Conservation (phyloP, 108 stramenopile genomes). For the Mayamaea pseudoterrestris region DNA sequence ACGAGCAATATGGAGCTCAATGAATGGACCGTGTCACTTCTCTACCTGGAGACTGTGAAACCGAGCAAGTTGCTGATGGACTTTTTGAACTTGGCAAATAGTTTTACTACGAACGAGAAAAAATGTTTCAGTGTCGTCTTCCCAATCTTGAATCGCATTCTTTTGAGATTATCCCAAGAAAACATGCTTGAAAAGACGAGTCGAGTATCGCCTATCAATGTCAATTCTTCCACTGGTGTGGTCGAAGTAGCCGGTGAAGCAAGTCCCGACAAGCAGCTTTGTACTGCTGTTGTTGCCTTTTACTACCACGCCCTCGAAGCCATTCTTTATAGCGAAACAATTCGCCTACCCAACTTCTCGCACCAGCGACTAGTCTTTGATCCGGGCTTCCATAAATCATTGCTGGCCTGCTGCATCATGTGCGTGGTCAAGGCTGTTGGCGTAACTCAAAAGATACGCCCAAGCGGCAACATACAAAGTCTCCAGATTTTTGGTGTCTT, state of each 20-base stretch:
- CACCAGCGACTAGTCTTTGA: slow-evolving; percentile 9
- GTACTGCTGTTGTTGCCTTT: slow-evolving; percentile 16
- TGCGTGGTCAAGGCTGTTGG: slow-evolving; percentile 20
- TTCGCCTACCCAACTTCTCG: slow-evolving; percentile 8
- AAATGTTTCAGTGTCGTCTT: slow-evolving; percentile 16
- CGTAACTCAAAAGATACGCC: slow-evolving; percentile 5
- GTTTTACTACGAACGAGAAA: neutral
- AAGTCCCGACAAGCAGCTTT: slow-evolving; percentile 6
- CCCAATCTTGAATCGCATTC: slow-evolving; percentile 11
- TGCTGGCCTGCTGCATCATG: slow-evolving; percentile 19
- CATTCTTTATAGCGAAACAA: slow-evolving; percentile 13
- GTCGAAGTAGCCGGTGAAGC: neutral
- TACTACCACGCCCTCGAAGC: slow-evolving; percentile 27
- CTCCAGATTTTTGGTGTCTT: slow-evolving; percentile 7
- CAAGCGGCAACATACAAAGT: slow-evolving; percentile 1
- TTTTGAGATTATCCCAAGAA: slow-evolving; percentile 3
- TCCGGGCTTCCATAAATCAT: slow-evolving; percentile 17
- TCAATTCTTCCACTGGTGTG: neutral
- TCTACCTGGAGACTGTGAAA: slow-evolving; percentile 10
- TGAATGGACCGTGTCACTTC: slow-evolving; percentile 23
- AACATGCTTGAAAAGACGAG: slow-evolving; percentile 2
- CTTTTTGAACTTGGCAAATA: slow-evolving; percentile 1
- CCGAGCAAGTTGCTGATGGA: slow-evolving; percentile 9
- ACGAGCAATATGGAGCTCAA: slow-evolving; percentile 22
- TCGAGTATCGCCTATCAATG: neutral